These are phyloP conservation scores for Hypoxylon sp. DNA, from an alignment of 2,329 filamentous ascomycete genomes.

Conservation along the genomic window DNA sequence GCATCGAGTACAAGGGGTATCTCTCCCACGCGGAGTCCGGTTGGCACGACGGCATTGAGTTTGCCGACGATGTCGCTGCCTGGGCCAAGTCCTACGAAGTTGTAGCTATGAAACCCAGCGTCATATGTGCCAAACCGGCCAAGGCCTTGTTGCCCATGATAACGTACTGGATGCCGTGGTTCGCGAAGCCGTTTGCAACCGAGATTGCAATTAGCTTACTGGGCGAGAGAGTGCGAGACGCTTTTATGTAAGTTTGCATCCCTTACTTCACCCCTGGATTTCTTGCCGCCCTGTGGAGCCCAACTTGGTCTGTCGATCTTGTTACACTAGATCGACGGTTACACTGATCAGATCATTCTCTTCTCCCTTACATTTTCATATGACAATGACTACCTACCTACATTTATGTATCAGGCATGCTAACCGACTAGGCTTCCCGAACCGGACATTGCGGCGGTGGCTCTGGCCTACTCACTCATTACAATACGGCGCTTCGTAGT, in stretches of 20 bases:
- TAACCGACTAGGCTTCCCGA: slow-evolving; percentile 58
- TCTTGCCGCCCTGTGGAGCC: neutral
- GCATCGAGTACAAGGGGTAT: slow-evolving; percentile 66
- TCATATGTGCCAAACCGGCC: slow-evolving; percentile 66
- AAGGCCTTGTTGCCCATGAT: slow-evolving; percentile 73
- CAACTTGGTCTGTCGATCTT: neutral
- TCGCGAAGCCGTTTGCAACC: slow-evolving; percentile 62
- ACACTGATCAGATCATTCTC: neutral
- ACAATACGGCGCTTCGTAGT: slow-evolving; percentile 67
- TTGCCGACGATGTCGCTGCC: slow-evolving; percentile 62
- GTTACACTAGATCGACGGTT: neutral
- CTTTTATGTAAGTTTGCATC: slow-evolving; percentile 70
- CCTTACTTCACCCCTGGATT: neutral
- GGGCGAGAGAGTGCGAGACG: slow-evolving; percentile 73
- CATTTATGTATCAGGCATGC: neutral
- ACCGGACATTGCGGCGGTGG: slow-evolving; percentile 57
- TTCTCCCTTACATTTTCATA: neutral
- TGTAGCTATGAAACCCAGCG: slow-evolving; percentile 68
- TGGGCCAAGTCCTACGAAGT: slow-evolving; percentile 72
- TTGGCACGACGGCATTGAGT: slow-evolving; percentile 68
- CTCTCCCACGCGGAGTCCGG: slow-evolving; percentile 48
- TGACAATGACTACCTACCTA: neutral
- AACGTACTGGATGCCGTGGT: slow-evolving; percentile 66
- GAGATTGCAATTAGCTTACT: slow-evolving; percentile 72
- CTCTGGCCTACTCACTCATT: slow-evolving; percentile 64